A percentile compares a stretch with the other conserved stretches of the same genome.
These are phyloP conservation scores for Abrus pulchellus DNA, from an alignment of 306 rosid genomes.

Conservation along the genomic window DNA sequence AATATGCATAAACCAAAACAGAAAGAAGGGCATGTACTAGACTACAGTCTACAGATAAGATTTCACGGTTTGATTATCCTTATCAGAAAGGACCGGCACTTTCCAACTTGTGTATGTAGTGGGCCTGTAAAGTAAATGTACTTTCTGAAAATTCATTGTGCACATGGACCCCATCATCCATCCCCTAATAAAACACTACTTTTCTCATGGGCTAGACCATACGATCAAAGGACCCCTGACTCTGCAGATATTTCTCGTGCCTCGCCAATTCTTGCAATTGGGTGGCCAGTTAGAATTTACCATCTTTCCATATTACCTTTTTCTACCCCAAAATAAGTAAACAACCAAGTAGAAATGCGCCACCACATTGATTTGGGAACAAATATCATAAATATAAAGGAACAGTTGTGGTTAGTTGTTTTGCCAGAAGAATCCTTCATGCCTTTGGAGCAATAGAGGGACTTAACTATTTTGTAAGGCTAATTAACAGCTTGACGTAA, in stretches of 20 bases:
- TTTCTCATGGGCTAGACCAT: not conserved
- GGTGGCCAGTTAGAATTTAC: not conserved
- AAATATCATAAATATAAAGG: not conserved
- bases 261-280: conserved; percentile 17
- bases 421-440: not conserved
- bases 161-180: conserved; percentile 17
- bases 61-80: conserved; percentile 1
- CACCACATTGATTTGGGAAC: conserved; percentile 3
- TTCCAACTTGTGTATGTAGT: conserved; percentile 11
- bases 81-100: conserved; percentile 1
- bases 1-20: not conserved
- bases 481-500: not conserved
- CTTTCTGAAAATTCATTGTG: conserved; percentile 16
- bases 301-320: not conserved
- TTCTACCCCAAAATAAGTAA: not conserved
- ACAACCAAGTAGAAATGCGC: not conserved
- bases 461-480: not conserved
- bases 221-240: not conserved
- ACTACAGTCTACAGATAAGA: conserved; percentile 1
- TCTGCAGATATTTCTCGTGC: conserved; percentile 19
- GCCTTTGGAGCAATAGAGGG: not conserved
- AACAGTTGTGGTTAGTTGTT: not conserved
- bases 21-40: not conserved
- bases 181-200: not conserved
- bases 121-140: conserved; percentile 22